phyloP scores from a whole-genome alignment of 2,329 filamentous ascomycete species.

The Hirsutella thompsonii region DNA sequence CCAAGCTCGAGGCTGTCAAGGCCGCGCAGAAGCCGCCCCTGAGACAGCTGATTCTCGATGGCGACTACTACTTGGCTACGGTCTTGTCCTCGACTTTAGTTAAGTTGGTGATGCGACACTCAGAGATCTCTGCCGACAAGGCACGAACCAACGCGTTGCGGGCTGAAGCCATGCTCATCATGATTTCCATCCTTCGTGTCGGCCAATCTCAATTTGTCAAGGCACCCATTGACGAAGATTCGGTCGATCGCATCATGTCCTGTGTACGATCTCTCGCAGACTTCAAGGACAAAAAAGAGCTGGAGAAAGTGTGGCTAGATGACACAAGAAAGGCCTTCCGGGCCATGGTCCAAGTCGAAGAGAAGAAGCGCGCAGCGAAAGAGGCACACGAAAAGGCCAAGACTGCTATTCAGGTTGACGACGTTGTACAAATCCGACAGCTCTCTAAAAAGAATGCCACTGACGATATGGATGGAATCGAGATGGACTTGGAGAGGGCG shows the following conservation, averaged over 20 bases:
- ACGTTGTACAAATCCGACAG: conserved; percentile 85
- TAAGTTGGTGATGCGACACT: conserved; percentile 95
- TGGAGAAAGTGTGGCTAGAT: conserved; percentile 85
- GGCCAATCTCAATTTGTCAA: conserved; percentile 99
- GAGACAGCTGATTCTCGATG: conserved; percentile 87
- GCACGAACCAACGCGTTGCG: conserved; percentile 87
- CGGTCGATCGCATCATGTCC: conserved; percentile 96
- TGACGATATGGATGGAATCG: conserved; percentile 75
- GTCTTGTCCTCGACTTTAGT: conserved; percentile 93
- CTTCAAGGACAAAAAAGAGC: conserved; percentile 76
- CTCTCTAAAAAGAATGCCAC: conserved; percentile 79
- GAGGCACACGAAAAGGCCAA: conserved; percentile 88
- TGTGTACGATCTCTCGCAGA: conserved; percentile 88
- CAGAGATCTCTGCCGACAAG: conserved; percentile 76
- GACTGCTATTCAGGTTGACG: conserved; percentile 87
- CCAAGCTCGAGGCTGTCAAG: conserved; percentile 91
- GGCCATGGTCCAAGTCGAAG: conserved; percentile 92
- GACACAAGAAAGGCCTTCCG: conserved; percentile 94
- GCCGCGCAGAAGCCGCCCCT: conserved; percentile 92
- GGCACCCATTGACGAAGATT: conserved; percentile 93
- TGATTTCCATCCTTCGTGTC: conserved; percentile 97
- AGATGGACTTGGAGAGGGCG: conserved; percentile 82
- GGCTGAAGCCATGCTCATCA: conserved; percentile 97
- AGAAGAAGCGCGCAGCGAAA: conserved; percentile 94
- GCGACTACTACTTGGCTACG: conserved; percentile 90